These are phyloP conservation scores for Rhypophila decipiens DNA, from an alignment of 495 filamentous ascomycete species.

Conservation along the genomic window DNA sequence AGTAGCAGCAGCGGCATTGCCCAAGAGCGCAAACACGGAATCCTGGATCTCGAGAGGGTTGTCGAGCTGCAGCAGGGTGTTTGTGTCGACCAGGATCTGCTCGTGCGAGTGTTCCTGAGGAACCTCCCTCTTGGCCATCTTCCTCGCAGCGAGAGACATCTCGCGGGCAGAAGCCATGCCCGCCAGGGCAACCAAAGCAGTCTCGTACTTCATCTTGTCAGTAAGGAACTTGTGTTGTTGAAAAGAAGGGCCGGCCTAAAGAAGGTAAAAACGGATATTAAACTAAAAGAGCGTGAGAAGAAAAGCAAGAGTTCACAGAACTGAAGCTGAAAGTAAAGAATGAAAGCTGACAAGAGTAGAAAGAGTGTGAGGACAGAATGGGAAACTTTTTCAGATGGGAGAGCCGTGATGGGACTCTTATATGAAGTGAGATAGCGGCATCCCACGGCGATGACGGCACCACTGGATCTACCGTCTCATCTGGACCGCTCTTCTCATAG, in stretches of 20 bases:
- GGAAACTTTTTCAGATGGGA: slow-evolving; percentile 2
- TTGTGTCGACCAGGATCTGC: slow-evolving; percentile 41
- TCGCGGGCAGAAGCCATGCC: slow-evolving; percentile 27
- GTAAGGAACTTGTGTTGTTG: slow-evolving; percentile 15
- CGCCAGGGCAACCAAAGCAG: slow-evolving; percentile 26
- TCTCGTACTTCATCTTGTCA: slow-evolving; percentile 42
- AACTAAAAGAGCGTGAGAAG: slow-evolving; percentile 29
- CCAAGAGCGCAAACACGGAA: slow-evolving; percentile 58
- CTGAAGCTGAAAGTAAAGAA: slow-evolving; percentile 30
- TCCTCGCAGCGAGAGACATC: slow-evolving; percentile 24
- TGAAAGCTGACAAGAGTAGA: slow-evolving; percentile 24
- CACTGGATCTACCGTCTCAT: slow-evolving; percentile 18
- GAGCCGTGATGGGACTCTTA: slow-evolving; percentile 12
- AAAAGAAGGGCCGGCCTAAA: slow-evolving; percentile 34
- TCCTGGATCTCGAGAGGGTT: slow-evolving; percentile 56
- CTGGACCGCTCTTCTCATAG: slow-evolving; percentile 2
- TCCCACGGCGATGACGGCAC: slow-evolving; percentile 7
- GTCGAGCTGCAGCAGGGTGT: slow-evolving; percentile 44
- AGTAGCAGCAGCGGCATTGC: slow-evolving; percentile 50
- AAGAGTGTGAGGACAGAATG: slow-evolving; percentile 25
- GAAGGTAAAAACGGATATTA: slow-evolving; percentile 16
- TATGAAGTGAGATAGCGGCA: slow-evolving; percentile 5
- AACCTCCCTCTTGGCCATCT: slow-evolving; percentile 44
- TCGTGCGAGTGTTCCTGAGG: slow-evolving; percentile 62
- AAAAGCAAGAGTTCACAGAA: slow-evolving; percentile 44